These are phyloP conservation scores for Rhodotorula sp. DNA, from an alignment of 1,284 basidiomycete genomes.

Conservation along the genomic window DNA sequence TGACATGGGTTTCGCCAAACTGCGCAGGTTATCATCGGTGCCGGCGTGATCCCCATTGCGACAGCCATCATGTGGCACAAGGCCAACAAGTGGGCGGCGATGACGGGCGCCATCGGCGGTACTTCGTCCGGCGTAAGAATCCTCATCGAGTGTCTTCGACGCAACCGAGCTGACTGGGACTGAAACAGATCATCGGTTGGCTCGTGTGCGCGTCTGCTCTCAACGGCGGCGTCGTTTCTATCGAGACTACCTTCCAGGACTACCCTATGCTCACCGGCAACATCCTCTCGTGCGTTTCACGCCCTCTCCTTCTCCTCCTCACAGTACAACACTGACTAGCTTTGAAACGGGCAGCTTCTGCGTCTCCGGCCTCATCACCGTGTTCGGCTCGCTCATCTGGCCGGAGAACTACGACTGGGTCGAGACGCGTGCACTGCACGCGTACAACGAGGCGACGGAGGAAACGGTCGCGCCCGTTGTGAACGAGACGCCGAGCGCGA, in stretches of 20 bases:
- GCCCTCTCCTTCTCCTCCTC: not conserved
- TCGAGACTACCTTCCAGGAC: constrained; percentile 57
- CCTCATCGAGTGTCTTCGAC: too few relatives aligned
- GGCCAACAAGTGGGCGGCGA: constrained; percentile 60
- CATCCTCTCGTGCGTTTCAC: not conserved
- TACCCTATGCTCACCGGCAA: constrained; percentile 44
- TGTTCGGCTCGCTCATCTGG: constrained; percentile 64
- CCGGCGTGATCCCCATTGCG: constrained; percentile 55
- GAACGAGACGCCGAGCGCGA: too few relatives aligned
- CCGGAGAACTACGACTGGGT: constrained; percentile 80
- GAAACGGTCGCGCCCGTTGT: not conserved
- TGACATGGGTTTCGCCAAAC: too few relatives aligned
- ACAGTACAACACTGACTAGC: not conserved
- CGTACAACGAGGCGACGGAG: constrained; percentile 39
- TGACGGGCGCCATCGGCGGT: constrained; percentile 56
- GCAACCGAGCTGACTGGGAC: too few relatives aligned
- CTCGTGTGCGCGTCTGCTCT: constrained; percentile 77
- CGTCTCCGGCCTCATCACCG: constrained; percentile 69
- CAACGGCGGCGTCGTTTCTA: constrained; percentile 65
- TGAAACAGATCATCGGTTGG: constrained; percentile 64
- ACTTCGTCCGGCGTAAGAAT: not conserved
- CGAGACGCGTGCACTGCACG: constrained; percentile 62
- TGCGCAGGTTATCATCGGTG: constrained; percentile 29
- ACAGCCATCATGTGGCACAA: too few relatives aligned
- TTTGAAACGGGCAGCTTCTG: constrained; percentile 1